Evolutionary conservation across 2,329 filamentous ascomycete genomes (phyloP), one percentile per base, ranked within the genome.

Genomic region (Nemania sp.): DNA sequence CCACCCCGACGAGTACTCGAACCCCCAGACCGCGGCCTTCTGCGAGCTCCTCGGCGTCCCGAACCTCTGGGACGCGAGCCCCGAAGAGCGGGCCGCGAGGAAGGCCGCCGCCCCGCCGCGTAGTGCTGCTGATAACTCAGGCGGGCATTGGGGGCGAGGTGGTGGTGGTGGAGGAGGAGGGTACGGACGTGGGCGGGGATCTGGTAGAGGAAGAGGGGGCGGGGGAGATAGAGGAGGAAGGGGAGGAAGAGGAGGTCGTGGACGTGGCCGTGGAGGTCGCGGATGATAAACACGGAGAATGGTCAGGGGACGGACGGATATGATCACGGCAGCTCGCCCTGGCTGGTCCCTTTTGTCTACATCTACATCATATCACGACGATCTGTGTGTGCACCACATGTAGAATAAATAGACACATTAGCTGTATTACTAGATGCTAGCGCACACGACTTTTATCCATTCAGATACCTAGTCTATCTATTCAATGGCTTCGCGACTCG

Each of bases 1-100:
- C n/a, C 83, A 87, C 73, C 91, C 92, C 1, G 78, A 81, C 1
- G 93, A 97, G 76, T 94, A 94, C 73, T 91, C 87, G 3, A 98
- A 95, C 71, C 88, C 90, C 12, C 94, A 98, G 77, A 98, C 92
- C 6, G 80, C 79, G n/a, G 76, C 80, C 2, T 98, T 94, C 72
- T 99, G 95, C 75, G 79, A 87, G 57, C 76, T 98, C 57, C 69
- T 98, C 1, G 87, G 84, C 9, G 87, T 99, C 35, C 78, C 84
- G 5, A 96, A 98, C 73, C 81, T 87, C 10, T 96, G 86, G 80
- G 82, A 90, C 68, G 84, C 89, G 1, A 86, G 78, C n/a, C 83
- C 89, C 2, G 87, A 92, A 69, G 90, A 96, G 73, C 83, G 87
- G 52, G 77, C 78, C 13, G 79, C 80, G 60, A 81, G 89, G 60